phyloP scores from a whole-genome alignment of 2,329 filamentous ascomycete species.

The Fusarium concolor region DNA sequence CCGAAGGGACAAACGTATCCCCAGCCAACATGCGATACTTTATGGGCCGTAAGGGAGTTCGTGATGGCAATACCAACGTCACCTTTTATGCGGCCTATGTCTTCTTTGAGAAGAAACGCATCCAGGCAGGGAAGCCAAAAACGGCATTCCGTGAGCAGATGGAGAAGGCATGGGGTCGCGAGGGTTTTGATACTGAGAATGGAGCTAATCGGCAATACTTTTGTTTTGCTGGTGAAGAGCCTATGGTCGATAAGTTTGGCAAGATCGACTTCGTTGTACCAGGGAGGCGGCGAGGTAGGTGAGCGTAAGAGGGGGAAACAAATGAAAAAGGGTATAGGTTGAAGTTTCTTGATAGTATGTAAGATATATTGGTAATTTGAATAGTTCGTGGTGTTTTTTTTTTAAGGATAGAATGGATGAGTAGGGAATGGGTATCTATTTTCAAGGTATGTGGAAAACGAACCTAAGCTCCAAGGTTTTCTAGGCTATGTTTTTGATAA shows the following conservation, averaged over 20 bases:
- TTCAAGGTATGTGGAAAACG: neutral
- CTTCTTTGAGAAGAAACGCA: constrained; percentile 69
- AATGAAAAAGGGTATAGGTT: neutral
- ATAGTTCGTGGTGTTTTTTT: neutral
- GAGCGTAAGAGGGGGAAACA: neutral
- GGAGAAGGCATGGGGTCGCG: constrained; percentile 53
- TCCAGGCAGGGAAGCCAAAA: constrained; percentile 64
- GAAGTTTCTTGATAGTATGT: neutral
- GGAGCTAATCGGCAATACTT: constrained; percentile 22
- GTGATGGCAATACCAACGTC: constrained; percentile 59
- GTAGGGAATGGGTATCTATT: neutral
- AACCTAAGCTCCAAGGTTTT: neutral
- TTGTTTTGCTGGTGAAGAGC: constrained; percentile 14
- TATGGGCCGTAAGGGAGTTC: constrained; percentile 60
- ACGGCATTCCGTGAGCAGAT: constrained; percentile 62
- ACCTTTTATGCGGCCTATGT: constrained; percentile 67
- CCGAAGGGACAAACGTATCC: constrained; percentile 54
- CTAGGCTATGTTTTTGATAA: neutral
- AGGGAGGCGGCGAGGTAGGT: neutral
- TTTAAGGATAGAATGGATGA: neutral
- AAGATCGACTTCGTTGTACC: constrained; percentile 16
- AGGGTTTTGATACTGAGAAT: constrained; percentile 44
- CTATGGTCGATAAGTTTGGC: constrained; percentile 39
- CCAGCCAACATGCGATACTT: constrained; percentile 61
- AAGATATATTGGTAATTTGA: constrained; percentile 8